Conservation (phyloP, 2,329 filamentous ascomycete species). For the Colletotrichum lini region DNA sequence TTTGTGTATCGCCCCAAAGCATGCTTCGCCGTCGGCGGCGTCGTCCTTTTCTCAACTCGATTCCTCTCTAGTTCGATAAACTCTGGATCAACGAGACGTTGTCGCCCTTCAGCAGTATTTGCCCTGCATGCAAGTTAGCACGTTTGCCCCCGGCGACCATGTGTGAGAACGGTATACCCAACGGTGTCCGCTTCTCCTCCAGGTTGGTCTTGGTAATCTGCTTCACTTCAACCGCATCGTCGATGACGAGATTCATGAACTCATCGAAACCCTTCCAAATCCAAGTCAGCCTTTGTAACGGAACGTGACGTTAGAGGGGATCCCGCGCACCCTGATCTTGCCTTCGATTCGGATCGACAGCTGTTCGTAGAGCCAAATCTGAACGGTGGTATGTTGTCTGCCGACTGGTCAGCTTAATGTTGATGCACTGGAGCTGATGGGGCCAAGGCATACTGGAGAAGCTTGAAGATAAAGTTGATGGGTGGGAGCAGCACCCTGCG, state of each 20-base stretch:
- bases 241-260: conserved; percentile 98
- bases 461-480: conserved; percentile 77
- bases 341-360: conserved; percentile 94
- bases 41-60: conserved; percentile 66
- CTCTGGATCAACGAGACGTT: conserved; percentile 87
- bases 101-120: conserved; percentile 90
- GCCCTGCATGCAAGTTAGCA: conserved; percentile 68
- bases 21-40: conserved; percentile 11
- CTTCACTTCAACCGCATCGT: conserved; percentile 94
- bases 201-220: conserved; percentile 83
- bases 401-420: background rate
- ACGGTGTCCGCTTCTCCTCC: conserved; percentile 81
- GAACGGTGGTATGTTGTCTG: conserved; percentile 81
- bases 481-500: conserved; percentile 73
- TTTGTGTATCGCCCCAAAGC: conserved; percentile 29
- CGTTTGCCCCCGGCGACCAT: background rate
- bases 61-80: conserved; percentile 70
- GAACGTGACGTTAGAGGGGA: no score
- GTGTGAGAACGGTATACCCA: conserved; percentile 71
- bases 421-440: background rate
- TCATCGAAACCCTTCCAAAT: conserved; percentile 92
- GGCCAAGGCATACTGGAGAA: conserved; percentile 72
- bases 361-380: conserved; percentile 98
- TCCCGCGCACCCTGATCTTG: conserved; percentile 85
- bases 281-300: conserved; percentile 39